A percentile compares a stretch with the other conserved stretches of the same genome.
These are phyloP conservation scores for Penicillium sp. DNA, from an alignment of 2,329 filamentous ascomycete genomes.

Conservation along the genomic window DNA sequence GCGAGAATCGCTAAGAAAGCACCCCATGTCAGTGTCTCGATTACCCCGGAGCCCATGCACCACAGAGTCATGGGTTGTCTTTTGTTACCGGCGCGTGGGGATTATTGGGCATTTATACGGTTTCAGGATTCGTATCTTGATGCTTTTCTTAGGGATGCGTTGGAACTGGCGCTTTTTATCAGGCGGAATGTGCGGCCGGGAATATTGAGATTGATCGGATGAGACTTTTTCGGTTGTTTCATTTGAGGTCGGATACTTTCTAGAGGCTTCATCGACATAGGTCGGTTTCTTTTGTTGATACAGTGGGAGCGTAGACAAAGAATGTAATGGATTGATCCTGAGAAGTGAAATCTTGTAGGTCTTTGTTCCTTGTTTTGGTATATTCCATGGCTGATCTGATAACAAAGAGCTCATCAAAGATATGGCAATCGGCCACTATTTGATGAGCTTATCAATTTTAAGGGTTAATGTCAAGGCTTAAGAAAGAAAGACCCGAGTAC, in stretches of 20 bases:
- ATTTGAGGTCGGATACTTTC: background rate
- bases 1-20: background rate
- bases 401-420: background rate
- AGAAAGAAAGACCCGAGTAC: background rate
- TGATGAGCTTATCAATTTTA: too few species aligned
- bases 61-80: slow-evolving; percentile 1
- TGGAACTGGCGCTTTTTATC: background rate
- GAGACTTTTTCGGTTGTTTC: background rate
- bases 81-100: background rate
- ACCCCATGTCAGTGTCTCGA: background rate
- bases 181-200: background rate
- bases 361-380: background rate
- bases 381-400: background rate
- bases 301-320: background rate
- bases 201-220: background rate
- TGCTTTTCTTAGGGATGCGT: background rate
- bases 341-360: background rate
- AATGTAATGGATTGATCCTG: background rate
- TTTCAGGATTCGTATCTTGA: background rate
- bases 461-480: too few species aligned
- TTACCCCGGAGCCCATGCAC: slow-evolving; percentile 1
- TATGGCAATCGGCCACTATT: background rate
- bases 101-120: background rate
- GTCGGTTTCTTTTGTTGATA: background rate
- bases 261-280: too few species aligned